Base-by-base conservation (phyloP, 2,329 filamentous ascomycete species). In the Fusarium anthophilum region DNA sequence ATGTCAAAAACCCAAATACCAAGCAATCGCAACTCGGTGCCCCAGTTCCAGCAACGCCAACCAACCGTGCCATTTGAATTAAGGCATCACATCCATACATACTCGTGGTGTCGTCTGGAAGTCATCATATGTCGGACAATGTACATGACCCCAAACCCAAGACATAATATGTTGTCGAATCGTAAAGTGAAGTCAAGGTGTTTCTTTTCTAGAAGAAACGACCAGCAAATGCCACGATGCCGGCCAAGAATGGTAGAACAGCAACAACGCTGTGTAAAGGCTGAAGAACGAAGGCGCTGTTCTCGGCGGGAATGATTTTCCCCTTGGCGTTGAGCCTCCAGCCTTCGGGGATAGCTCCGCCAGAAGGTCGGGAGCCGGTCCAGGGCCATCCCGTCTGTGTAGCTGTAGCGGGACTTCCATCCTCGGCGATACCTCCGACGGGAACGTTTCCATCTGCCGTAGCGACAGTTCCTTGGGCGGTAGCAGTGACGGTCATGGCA, bases 311-410 rank as follows among this genome's bases (percentile, higher is more conserved):
- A 79, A 94, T 87, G 78, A 96, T 91, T 86, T 95, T 96, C 80
- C 94, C 94, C 76, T 91, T 89, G 70, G 91, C 87, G 57, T 91
- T 94, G 83, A 96, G 93, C 70, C 91, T 89, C 94, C 94, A 98
- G 68, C 93, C 94, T 78, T 87, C 90, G 45, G 95, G 94, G 67
- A 97, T 90, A 72, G 86, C 83, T 9, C 87, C 84, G 37, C 85
- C 84, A 18, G 89, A 86, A 20, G 86, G 63, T 88, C 84, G 63
- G 83, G 84, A 51, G 87, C 86, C 37, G 91, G 65, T 88, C 92
- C 92, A 94, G 28, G 92, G 92, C 87, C 89, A 93, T 55, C 89
- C 88, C 14, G 90, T 91, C 74, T 88, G 89, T 8, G 87, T 90
- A 41, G 84, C 83, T 50, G 85, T 87, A 67, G 86, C 86, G 26